phyloP scores from a whole-genome alignment of 208 protist genomes.

The Naegleria fowleri region DNA sequence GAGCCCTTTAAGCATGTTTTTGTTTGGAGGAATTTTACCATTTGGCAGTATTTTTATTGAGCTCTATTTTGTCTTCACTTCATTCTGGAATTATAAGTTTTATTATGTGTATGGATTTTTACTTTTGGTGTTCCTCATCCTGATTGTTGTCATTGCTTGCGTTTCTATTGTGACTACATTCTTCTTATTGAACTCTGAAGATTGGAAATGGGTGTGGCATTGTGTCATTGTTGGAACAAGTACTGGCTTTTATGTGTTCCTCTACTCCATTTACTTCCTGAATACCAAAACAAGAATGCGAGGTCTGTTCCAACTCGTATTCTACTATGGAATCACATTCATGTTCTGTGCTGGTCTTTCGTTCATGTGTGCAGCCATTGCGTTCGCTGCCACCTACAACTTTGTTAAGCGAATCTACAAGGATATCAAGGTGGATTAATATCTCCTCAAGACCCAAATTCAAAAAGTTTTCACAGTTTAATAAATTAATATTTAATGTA shows the following conservation, averaged over 20 bases:
- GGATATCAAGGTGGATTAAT: slow-evolving; percentile 25
- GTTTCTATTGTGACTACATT: slow-evolving; percentile 77
- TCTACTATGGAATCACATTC: slow-evolving; percentile 76
- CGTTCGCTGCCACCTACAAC: neutral
- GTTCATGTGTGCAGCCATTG: slow-evolving; percentile 38
- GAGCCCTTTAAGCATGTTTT: slow-evolving; percentile 47
- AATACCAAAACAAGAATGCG: slow-evolving; percentile 73
- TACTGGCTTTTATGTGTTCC: slow-evolving; percentile 66
- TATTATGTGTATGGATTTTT: slow-evolving; percentile 94
- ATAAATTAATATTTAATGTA: neutral
- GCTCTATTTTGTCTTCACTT: slow-evolving; percentile 86
- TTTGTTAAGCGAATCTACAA: slow-evolving; percentile 25
- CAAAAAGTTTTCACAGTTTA: neutral
- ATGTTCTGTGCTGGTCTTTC: slow-evolving; percentile 57
- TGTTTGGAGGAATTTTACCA: slow-evolving; percentile 76
- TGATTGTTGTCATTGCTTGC: slow-evolving; percentile 74
- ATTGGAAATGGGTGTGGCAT: slow-evolving; percentile 84
- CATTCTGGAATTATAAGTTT: slow-evolving; percentile 91
- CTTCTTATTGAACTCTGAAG: slow-evolving; percentile 82
- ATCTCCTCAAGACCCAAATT: neutral
- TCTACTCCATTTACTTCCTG: slow-evolving; percentile 84
- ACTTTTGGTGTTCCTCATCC: slow-evolving; percentile 76
- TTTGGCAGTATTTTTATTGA: slow-evolving; percentile 91
- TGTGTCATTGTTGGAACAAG: slow-evolving; percentile 73
- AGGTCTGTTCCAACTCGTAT: slow-evolving; percentile 72